phyloP scores from a whole-genome alignment of 75 land plant species.

The Azolla pinnata region DNA sequence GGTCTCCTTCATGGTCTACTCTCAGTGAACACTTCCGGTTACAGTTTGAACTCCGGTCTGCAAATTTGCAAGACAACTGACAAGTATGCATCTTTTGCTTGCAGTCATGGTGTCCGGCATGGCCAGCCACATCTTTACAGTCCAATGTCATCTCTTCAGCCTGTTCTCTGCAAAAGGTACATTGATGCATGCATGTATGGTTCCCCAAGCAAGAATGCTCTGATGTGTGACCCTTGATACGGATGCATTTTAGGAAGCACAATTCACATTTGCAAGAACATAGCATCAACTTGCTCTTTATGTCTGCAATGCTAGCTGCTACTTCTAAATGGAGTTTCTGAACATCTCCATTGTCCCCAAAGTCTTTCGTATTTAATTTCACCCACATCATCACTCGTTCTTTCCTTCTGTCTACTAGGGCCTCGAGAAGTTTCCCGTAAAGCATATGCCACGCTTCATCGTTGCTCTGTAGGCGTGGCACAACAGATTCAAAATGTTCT shows the following conservation, averaged over 20 bases:
- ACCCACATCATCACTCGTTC: constrained; percentile 15
- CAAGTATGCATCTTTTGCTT: constrained; percentile 13
- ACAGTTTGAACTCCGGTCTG: constrained; percentile 19
- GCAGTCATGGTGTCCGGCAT: constrained; percentile 23
- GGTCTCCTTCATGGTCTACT: constrained; percentile 15
- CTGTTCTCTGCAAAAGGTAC: constrained; percentile 19
- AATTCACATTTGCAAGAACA: constrained; percentile 22
- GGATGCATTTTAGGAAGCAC: constrained; percentile 23
- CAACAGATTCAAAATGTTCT: constrained; percentile 9
- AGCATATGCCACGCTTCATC: constrained; percentile 22
- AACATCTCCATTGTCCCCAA: constrained; percentile 17
- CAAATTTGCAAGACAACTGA: constrained; percentile 7
- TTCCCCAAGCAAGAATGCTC: constrained; percentile 20
- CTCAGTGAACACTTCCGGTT: constrained; percentile 13
- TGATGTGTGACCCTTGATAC: constrained; percentile 15
- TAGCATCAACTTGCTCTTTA: constrained; percentile 11
- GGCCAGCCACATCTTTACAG: constrained; percentile 23
- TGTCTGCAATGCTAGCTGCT: constrained; percentile 5
- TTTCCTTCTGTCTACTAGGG: constrained; percentile 13
- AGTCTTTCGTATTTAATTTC: constrained; percentile 10
- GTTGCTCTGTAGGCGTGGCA: constrained; percentile 7
- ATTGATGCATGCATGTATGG: constrained; percentile 19
- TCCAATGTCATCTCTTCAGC: background rate
- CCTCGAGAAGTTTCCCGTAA: constrained; percentile 13
- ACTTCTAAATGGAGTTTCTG: constrained; percentile 19